Percentiles rank a stretch among this genome's conserved stretches.
phyloP scores from a whole-genome alignment of 2,329 filamentous ascomycete genomes.

The Rhinocladiella mackenziei region DNA sequence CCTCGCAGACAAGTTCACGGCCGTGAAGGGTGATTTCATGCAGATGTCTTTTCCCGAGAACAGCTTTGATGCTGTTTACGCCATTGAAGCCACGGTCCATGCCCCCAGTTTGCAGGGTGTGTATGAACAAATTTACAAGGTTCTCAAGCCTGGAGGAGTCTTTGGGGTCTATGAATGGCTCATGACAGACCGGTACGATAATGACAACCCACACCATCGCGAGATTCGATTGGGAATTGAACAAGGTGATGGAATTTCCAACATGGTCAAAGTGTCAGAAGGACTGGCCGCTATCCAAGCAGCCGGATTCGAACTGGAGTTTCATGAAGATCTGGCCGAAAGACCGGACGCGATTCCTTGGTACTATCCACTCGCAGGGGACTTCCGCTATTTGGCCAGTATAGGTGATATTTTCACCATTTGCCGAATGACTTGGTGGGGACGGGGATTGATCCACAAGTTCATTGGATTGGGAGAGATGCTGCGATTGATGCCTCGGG shows the following conservation, averaged over 20 bases:
- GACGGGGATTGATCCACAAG: conserved; percentile 69
- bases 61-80: conserved; percentile 90
- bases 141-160: conserved; percentile 89
- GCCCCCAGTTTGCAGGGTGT: conserved; percentile 86
- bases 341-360: conserved; percentile 73
- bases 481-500: conserved; percentile 69
- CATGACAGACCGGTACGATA: conserved; percentile 95
- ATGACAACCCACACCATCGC: conserved; percentile 78
- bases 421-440: conserved; percentile 81
- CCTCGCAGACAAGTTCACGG: conserved; percentile 72
- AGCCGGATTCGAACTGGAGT: conserved; percentile 78
- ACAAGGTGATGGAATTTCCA: conserved; percentile 91
- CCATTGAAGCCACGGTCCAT: conserved; percentile 95
- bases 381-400: conserved; percentile 77
- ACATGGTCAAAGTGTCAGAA: conserved; percentile 87
- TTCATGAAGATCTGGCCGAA: conserved; percentile 81
- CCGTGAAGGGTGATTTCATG: conserved; percentile 98
- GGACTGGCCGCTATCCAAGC: conserved; percentile 77
- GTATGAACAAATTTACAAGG: conserved; percentile 90
- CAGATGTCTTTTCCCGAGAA: conserved; percentile 95
- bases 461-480: conserved; percentile 73
- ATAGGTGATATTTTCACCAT: conserved; percentile 70
- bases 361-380: conserved; percentile 89
- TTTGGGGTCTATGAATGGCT: conserved; percentile 99
- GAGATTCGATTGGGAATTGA: conserved; percentile 92